A percentile compares a stretch with the other conserved stretches of the same genome.
Conservation (phyloP, 2,329 filamentous ascomycete species). For the Leptoxyphium fumago region DNA sequence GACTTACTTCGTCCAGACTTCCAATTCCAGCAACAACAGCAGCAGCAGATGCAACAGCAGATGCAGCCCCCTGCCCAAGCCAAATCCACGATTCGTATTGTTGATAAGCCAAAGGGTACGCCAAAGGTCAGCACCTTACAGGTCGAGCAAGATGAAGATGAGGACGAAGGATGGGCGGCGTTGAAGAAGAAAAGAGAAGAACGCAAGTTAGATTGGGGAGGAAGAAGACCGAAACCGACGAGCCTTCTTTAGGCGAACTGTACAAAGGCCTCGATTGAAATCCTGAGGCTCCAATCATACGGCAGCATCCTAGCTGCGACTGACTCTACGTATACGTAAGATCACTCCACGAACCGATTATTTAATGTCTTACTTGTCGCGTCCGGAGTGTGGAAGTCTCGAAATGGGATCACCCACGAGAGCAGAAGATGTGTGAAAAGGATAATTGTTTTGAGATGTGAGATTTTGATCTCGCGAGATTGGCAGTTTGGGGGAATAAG, state of each 20-base stretch:
- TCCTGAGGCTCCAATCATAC: too few relatives aligned
- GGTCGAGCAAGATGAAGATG: slow-evolving; percentile 17
- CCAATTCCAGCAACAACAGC: slow-evolving; percentile 2
- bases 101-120: slow-evolving; percentile 23
- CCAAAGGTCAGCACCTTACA: slow-evolving; percentile 10
- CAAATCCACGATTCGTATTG: slow-evolving; percentile 20
- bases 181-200: slow-evolving; percentile 21
- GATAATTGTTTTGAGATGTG: too few relatives aligned
- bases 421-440: too few relatives aligned
- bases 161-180: slow-evolving; percentile 22
- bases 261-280: slow-evolving; percentile 15
- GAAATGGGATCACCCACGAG: too few relatives aligned
- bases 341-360: too few relatives aligned
- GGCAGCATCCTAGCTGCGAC: too few relatives aligned
- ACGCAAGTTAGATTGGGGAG: slow-evolving; percentile 16
- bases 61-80: not conserved
- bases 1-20: slow-evolving; percentile 2
- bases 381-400: too few relatives aligned
- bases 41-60: not conserved
- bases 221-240: slow-evolving; percentile 11
- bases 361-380: too few relatives aligned
- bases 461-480: too few relatives aligned
- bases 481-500: too few relatives aligned
- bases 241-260: slow-evolving; percentile 13
- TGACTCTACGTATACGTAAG: too few relatives aligned